Evolutionary conservation across 768 basidiomycete species (phyloP).

Genomic region (Russula dissimulans): DNA sequence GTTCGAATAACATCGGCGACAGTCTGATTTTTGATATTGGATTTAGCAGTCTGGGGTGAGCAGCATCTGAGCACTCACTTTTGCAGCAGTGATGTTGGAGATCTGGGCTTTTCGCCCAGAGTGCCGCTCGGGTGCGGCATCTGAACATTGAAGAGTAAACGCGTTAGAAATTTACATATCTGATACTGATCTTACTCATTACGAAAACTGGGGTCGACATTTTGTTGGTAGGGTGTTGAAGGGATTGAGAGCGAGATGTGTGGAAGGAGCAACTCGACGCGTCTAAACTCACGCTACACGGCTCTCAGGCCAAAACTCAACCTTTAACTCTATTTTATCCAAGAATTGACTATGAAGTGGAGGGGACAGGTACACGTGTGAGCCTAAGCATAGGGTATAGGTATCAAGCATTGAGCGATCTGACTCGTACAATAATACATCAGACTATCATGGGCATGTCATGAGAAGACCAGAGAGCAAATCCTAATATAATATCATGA

Average conservation of each 20-base stretch:
- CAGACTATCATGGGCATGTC: slow-evolving; percentile 3
- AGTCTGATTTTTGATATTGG: slow-evolving; percentile 42
- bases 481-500: not conserved
- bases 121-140: slow-evolving; percentile 89
- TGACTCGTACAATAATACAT: not conserved
- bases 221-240: slow-evolving; percentile 7
- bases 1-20: slow-evolving; percentile 98
- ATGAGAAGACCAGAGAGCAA: slow-evolving; percentile 11
- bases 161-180: not conserved
- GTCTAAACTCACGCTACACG: not conserved
- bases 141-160: slow-evolving; percentile 32
- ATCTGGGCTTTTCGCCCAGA: slow-evolving; percentile 92
- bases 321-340: not conserved
- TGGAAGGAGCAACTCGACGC: not conserved
- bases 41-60: not conserved
- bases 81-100: slow-evolving; percentile 94
- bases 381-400: not conserved
- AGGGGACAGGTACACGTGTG: not conserved
- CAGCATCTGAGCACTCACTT: slow-evolving; percentile 40
- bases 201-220: slow-evolving; percentile 68
- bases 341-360: not conserved
- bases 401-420: not conserved
- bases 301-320: not conserved
- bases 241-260: not conserved
- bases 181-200: slow-evolving; percentile 46